Conservation (phyloP, 805 yeast species). For the Cyberlindnera mississippiensis region DNA sequence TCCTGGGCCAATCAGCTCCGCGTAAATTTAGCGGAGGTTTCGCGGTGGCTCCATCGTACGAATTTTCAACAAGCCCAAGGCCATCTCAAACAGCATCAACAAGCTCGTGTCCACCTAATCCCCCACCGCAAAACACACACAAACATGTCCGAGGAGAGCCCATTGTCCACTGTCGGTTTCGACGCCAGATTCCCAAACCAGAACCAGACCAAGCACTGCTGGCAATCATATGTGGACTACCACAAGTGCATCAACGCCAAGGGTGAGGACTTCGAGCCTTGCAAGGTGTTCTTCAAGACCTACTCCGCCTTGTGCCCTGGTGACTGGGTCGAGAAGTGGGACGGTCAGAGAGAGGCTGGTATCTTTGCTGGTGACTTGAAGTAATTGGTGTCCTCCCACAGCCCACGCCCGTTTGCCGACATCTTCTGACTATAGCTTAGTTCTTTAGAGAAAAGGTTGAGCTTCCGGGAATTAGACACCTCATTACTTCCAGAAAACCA, state of each 20-base stretch:
- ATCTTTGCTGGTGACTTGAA: constrained; percentile 50
- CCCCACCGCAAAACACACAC: not conserved
- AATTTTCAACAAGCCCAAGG: constrained; percentile 6
- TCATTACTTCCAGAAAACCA: too few relatives aligned
- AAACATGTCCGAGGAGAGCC: constrained; percentile 33
- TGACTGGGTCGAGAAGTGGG: constrained; percentile 86
- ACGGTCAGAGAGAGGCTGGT: constrained; percentile 71
- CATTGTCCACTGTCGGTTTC: constrained; percentile 65
- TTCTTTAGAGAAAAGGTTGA: too few relatives aligned
- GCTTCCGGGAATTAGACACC: too few relatives aligned
- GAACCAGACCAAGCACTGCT: constrained; percentile 98
- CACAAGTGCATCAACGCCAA: constrained; percentile 94
- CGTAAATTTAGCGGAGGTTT: constrained; percentile 5
- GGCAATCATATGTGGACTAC: constrained; percentile 96
- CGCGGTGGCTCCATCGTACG: constrained; percentile 4
- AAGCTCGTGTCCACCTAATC: not conserved
- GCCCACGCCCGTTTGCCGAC: not conserved
- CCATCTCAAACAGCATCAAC: not conserved
- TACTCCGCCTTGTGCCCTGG: constrained; percentile 82
- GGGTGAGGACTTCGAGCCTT: constrained; percentile 98
- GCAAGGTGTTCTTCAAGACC: constrained; percentile 90
- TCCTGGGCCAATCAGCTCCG: constrained; percentile 18
- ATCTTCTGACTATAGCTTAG: too few relatives aligned
- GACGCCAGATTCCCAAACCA: constrained; percentile 95
- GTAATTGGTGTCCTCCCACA: constrained; percentile 6